Evolutionary conservation across 2,329 filamentous ascomycete genomes (phyloP), one percentile per base, ranked within the genome.

Genomic region (Fonsecaea monophora): DNA sequence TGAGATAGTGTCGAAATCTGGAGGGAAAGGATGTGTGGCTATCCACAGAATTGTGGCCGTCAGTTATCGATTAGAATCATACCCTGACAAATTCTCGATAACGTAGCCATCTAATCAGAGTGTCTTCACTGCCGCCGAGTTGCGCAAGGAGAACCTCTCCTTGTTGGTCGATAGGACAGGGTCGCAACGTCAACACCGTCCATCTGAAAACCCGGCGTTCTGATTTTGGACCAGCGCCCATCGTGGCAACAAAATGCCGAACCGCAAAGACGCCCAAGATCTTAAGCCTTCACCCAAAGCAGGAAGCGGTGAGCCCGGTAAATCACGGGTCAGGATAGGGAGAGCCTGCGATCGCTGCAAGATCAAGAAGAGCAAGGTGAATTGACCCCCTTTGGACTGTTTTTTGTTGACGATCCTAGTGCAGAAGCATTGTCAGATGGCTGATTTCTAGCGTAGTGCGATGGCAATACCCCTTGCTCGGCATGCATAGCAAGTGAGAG

Each of bases 281-380:
- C n/a, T 57, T n/a, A 57, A 54, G 35, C 48, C 55, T 10, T 56
- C 60, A 15, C 60, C 45, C 18, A 63, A 40, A 42, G 6, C 42
- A 8, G 66, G 60, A 34, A 53, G 53, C 37, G 37, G 38, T 55
- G 66, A 68, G 40, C 45, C 54, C 10, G 32, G 53, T 5, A 64
- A 59, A 54, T 30, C 37, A 37, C 59, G 68, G 15, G 57, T 66
- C 8, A 55, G 68, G 8, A 68, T 66, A 35, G 68, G 68, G 21
- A 60, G 68, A 35, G 68, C 68, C 6, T 70, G 68, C 40, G 68
- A 70, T 62, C 68, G 68, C 12, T 70, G 68, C 53, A 70, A 70
- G 56, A 59, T 70, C 25, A 70, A 70, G 42, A 70, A 70, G 53
- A 68, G 65, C 42, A 68, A 68, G 63, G 68, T 70, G 18, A 58